These are phyloP conservation scores for Fomitopsis pulvina DNA, from an alignment of 768 basidiomycete genomes.

Conservation along the genomic window DNA sequence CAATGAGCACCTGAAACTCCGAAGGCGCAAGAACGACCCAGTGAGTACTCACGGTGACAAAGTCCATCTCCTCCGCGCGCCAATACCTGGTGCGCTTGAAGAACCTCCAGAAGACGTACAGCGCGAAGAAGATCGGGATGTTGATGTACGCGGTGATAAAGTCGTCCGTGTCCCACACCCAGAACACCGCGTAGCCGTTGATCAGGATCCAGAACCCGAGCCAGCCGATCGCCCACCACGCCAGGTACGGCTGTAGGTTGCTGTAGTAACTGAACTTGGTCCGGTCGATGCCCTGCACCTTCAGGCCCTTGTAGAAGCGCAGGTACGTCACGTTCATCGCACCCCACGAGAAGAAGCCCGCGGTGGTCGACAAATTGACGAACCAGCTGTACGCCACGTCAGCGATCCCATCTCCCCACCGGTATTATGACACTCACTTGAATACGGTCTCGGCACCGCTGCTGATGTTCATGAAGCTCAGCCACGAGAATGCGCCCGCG, in stretches of 20 bases:
- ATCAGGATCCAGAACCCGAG: slow-evolving; percentile 52
- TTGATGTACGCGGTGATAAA: slow-evolving; percentile 47
- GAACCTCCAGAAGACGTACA: slow-evolving; percentile 40
- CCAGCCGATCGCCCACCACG: slow-evolving; percentile 70
- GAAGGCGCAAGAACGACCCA: neutral
- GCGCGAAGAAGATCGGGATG: slow-evolving; percentile 40
- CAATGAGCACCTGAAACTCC: neutral
- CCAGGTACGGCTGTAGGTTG: slow-evolving; percentile 55
- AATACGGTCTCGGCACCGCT: slow-evolving; percentile 30
- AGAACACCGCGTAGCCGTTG: slow-evolving; percentile 57
- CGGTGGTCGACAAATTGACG: slow-evolving; percentile 51
- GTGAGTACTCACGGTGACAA: slow-evolving; percentile 43
- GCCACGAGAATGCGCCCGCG: neutral
- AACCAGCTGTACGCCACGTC: too few species aligned
- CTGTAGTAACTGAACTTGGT: slow-evolving; percentile 57
- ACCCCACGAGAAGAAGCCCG: slow-evolving; percentile 64
- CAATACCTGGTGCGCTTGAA: slow-evolving; percentile 36
- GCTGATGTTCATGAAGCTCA: neutral
- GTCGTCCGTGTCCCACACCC: slow-evolving; percentile 44
- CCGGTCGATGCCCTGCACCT: slow-evolving; percentile 58
- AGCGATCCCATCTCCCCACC: neutral
- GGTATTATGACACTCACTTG: slow-evolving; percentile 16
- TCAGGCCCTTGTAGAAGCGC: slow-evolving; percentile 60
- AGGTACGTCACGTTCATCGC: slow-evolving; percentile 67
- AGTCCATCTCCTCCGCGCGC: slow-evolving; percentile 63